phyloP scores from a whole-genome alignment of 768 basidiomycete genomes.

The Lentinus tigrinus region DNA sequence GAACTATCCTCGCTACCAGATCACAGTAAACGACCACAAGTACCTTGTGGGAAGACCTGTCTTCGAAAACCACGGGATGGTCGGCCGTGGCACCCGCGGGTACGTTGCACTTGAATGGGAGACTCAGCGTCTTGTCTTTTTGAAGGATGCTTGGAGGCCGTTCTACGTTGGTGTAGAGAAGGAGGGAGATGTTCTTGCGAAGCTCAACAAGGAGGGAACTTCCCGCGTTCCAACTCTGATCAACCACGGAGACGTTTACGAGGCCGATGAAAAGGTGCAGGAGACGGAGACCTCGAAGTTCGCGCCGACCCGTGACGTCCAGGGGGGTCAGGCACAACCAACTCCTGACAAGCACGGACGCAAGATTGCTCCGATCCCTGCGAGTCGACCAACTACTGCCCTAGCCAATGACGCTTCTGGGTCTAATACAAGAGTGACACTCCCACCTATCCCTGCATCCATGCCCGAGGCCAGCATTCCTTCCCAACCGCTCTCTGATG shows the following conservation, averaged over 20 bases:
- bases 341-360: too few relatives aligned
- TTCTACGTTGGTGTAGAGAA: background rate
- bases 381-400: background rate
- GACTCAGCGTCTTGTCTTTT: conserved; percentile 2
- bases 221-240: background rate
- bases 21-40: background rate
- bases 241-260: conserved; percentile 1
- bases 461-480: too few relatives aligned
- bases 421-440: background rate
- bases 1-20: background rate
- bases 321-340: too few relatives aligned
- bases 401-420: background rate
- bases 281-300: background rate
- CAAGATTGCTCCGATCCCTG: background rate
- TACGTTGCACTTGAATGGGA: conserved; percentile 11
- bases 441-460: too few relatives aligned
- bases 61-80: background rate
- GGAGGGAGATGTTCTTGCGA: conserved; percentile 3
- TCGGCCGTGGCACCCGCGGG: conserved; percentile 10
- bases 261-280: background rate
- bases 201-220: background rate
- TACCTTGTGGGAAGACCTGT: conserved; percentile 1
- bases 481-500: too few relatives aligned
- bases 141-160: conserved; percentile 16
- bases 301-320: background rate